phyloP scores from a whole-genome alignment of 2,329 filamentous ascomycete genomes.

The Aspergillus udagawae region DNA sequence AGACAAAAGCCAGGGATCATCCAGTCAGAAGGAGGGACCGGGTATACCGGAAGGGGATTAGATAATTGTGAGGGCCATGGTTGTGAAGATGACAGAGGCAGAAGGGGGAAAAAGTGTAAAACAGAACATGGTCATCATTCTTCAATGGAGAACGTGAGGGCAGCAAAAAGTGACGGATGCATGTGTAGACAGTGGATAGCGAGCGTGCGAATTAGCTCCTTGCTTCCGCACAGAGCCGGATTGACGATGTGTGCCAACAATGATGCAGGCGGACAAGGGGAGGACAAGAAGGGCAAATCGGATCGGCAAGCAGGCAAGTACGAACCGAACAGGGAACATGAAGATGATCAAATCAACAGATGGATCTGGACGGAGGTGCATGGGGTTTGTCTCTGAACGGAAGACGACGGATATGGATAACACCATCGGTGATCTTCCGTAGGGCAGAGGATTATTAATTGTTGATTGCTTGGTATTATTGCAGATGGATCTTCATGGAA shows the following conservation, averaged over 20 bases:
- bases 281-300: background rate
- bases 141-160: background rate
- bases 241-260: background rate
- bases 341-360: background rate
- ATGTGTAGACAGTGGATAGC: conserved; percentile 1
- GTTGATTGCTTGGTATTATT: background rate
- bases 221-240: conserved; percentile 21
- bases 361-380: no score
- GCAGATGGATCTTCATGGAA: no score
- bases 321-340: background rate
- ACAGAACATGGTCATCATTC: conserved; percentile 1
- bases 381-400: background rate
- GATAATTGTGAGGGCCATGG: conserved; percentile 12
- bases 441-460: background rate
- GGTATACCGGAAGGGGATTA: conserved; percentile 22
- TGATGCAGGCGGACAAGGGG: background rate
- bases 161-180: conserved; percentile 18
- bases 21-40: conserved; percentile 18
- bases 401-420: background rate
- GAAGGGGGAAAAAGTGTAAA: background rate
- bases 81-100: background rate
- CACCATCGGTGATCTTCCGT: background rate
- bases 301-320: background rate
- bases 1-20: conserved; percentile 10
- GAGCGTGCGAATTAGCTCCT: conserved; percentile 8